Evolutionary conservation across 2,329 filamentous ascomycete genomes (phyloP).

Genomic region (Sordariomycetes sp.): DNA sequence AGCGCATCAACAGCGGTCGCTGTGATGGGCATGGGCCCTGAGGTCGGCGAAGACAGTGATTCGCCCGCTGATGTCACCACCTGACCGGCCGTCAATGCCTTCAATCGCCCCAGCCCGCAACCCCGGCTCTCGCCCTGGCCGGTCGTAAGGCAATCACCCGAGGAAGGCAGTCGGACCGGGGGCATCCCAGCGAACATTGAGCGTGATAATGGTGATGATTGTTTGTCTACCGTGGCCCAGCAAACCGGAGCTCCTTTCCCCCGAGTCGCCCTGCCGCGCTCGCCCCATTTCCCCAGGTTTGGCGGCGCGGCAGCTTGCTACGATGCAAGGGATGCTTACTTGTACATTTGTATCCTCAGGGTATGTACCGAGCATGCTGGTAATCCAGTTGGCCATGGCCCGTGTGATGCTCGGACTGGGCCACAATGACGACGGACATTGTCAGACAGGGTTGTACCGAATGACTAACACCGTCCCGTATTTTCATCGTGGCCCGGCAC

Average conservation of each 20-base stretch:
- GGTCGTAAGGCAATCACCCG: not conserved
- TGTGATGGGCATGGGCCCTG: not conserved
- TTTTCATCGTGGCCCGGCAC: not conserved
- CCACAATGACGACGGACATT: not conserved
- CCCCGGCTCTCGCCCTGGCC: not conserved
- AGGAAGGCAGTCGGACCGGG: not conserved
- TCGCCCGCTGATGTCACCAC: not conserved
- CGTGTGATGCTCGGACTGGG: not conserved
- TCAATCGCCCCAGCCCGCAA: not conserved
- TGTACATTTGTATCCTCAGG: too few species aligned
- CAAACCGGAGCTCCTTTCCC: not conserved
- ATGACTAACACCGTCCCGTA: not conserved
- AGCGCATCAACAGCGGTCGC: not conserved
- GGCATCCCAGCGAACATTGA: not conserved
- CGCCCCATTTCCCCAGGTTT: not conserved
- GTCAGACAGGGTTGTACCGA: not conserved
- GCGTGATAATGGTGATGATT: not conserved
- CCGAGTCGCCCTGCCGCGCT: not conserved
- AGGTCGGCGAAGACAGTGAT: not conserved
- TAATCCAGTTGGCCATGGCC: not conserved
- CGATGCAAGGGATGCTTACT: too few species aligned
- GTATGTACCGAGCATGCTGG: too few species aligned
- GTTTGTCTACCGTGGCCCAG: not conserved
- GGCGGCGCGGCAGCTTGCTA: not conserved
- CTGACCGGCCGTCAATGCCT: slow-evolving; percentile 3